A percentile compares a stretch with the other conserved stretches of the same genome.
phyloP scores from a whole-genome alignment of 306 rosid genomes.

The Castanopsis chinensis region DNA sequence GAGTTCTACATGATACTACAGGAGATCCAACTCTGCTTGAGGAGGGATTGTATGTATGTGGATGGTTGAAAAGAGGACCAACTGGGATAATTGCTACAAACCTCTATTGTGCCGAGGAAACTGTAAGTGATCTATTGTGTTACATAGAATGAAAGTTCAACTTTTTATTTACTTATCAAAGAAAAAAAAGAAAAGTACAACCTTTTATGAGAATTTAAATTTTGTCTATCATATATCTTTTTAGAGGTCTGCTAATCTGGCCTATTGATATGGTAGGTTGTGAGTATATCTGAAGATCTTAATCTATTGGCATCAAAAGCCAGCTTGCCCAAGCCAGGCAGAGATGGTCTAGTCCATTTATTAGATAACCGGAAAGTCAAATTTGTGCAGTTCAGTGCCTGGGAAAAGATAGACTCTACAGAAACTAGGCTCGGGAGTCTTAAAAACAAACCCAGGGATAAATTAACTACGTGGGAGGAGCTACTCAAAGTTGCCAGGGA shows the following conservation, averaged over 20 bases:
- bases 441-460: conserved; percentile 70
- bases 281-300: conserved; percentile 75
- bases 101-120: conserved; percentile 90
- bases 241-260: conserved; percentile 3
- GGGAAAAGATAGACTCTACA: conserved; percentile 83
- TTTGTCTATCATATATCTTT: not conserved
- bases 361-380: conserved; percentile 50
- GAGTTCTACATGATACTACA: conserved; percentile 52
- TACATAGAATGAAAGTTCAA: too few species aligned
- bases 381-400: conserved; percentile 54
- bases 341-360: conserved; percentile 68
- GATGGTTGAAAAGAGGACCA: conserved; percentile 99
- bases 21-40: conserved; percentile 45
- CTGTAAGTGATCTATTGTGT: conserved; percentile 51
- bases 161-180: too few species aligned
- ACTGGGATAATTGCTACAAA: conserved; percentile 93
- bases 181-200: too few species aligned
- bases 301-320: conserved; percentile 35
- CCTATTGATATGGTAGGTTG: conserved; percentile 55
- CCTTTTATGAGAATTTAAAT: not conserved
- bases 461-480: conserved; percentile 65
- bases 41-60: conserved; percentile 87
- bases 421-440: conserved; percentile 67
- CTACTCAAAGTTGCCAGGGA: conserved; percentile 42
- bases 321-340: conserved; percentile 51